Base-by-base conservation (phyloP, 2,329 filamentous ascomycete species). In the Fusarium graminum region DNA sequence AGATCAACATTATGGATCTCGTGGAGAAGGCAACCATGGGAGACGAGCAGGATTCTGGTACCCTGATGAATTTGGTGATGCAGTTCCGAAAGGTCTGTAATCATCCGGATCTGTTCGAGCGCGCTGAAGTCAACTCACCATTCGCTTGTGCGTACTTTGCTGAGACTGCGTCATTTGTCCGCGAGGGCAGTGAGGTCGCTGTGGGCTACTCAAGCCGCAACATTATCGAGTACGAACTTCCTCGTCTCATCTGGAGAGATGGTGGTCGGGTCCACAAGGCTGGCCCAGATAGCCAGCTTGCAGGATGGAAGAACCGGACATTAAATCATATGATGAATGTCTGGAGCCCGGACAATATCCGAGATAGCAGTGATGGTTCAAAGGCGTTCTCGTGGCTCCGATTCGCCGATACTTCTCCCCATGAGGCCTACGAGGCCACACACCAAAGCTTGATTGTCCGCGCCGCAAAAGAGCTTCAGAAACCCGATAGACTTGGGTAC, bases 21-120 rank as follows among this genome's bases (percentile, higher is more conserved):
- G 96, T 99, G 54, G 95, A 99, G 79, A 98, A 97, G 85, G 93
- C 93, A 2, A 94, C 94, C 3, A 86, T 95, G 70, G 95, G 95
- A 34, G 94, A 97, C 72, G 95, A 98, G 47, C 90, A 94, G 72
- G 95, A 98, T 75, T 97, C 92, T 34, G 94, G 94, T 39, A 98
- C 94, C 2, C 81, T 99, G 73, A 98, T 99, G 95, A 99, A 99
- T 79, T 84, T 99, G 68, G 95, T 99, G 66, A 99, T 99, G 95
- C 95, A 99, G 80, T 99, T 99, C 86, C 89, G 95, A 72, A 99
- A 99, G 81, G 95, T 99, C 57, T 99, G 95, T 82, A 99, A 99
- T 75, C 95, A 99, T 76, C 95, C 95, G 0, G 95, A 99, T 79
- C 80, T 99, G 32, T 99, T 99, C 71, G 94, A 99, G 79, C 90